Conservation (phyloP, 148 eudicot genomes). For the Camellia lanceoleosa region DNA sequence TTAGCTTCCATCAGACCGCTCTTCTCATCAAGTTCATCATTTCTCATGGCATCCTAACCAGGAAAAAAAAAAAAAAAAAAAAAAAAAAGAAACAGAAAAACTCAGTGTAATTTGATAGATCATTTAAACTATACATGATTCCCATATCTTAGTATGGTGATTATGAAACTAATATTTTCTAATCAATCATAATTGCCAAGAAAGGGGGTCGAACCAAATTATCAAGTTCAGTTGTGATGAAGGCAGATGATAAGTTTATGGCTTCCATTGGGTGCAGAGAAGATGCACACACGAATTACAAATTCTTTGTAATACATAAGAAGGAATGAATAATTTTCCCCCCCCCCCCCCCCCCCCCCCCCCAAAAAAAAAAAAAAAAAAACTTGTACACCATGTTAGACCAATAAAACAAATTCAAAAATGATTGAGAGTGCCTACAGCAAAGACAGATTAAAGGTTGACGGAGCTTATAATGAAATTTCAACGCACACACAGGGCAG, state of each 20-base stretch:
- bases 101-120: background rate
- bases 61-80: background rate
- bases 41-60: constrained; percentile 52
- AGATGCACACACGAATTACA: background rate
- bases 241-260: background rate
- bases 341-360: no score
- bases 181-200: background rate
- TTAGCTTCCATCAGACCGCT: constrained; percentile 39
- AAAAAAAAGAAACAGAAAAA: background rate
- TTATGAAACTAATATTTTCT: background rate
- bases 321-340: no score
- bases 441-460: no score
- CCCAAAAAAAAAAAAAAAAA: no score
- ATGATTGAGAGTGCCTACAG: no score
- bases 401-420: no score
- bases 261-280: no score
- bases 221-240: no score
- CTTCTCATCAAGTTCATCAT: constrained; percentile 64
- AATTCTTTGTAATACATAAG: no score
- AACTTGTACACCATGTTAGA: no score
- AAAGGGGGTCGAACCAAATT: background rate
- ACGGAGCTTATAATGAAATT: no score
- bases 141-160: background rate
- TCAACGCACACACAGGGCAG: no score
- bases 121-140: background rate